Percentiles rank a stretch among this genome's conserved stretches.
Conservation (phyloP, 2,329 filamentous ascomycete species). For the Colletotrichum spinosum region DNA sequence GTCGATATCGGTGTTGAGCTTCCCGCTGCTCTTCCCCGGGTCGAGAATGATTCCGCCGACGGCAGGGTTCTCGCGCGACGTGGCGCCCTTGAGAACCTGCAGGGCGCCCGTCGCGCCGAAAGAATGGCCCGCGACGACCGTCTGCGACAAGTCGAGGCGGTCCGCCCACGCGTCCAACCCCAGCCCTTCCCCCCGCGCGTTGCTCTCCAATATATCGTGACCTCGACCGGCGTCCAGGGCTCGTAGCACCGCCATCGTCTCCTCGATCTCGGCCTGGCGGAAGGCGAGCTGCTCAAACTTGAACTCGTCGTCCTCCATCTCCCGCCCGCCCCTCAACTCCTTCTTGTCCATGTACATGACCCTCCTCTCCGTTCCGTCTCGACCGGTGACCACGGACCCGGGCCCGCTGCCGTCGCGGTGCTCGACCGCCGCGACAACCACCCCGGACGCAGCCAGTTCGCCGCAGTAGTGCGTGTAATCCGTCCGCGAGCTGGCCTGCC, state of each 20-base stretch:
- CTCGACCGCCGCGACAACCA: constrained; percentile 62
- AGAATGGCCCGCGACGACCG: constrained; percentile 72
- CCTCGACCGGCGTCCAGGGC: constrained; percentile 49
- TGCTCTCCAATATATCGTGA: constrained; percentile 56
- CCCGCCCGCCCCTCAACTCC: constrained; percentile 9
- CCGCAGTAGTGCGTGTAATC: constrained; percentile 65
- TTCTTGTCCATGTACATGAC: constrained; percentile 27
- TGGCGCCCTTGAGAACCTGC: constrained; percentile 60
- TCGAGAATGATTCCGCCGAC: constrained; percentile 72
- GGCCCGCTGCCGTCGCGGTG: constrained; percentile 65
- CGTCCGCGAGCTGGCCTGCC: constrained; percentile 61
- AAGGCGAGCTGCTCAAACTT: constrained; percentile 61
- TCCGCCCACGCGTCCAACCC: constrained; percentile 61
- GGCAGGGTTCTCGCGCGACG: constrained; percentile 60
- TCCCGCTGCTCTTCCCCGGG: constrained; percentile 73
- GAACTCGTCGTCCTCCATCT: constrained; percentile 50
- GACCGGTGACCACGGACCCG: constrained; percentile 51
- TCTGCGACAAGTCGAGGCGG: constrained; percentile 64
- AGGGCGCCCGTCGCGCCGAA: constrained; percentile 75
- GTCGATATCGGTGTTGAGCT: constrained; percentile 67
- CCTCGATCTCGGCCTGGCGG: constrained; percentile 62
- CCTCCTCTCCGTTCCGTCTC: constrained; percentile 1
- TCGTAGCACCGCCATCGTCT: constrained; percentile 53
- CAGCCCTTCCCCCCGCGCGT: constrained; percentile 56
- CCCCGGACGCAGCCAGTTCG: constrained; percentile 61